A percentile compares a stretch with the other conserved stretches of the same genome.
phyloP scores from a whole-genome alignment of 2,329 filamentous ascomycete genomes.

The Talaromyces sp. region DNA sequence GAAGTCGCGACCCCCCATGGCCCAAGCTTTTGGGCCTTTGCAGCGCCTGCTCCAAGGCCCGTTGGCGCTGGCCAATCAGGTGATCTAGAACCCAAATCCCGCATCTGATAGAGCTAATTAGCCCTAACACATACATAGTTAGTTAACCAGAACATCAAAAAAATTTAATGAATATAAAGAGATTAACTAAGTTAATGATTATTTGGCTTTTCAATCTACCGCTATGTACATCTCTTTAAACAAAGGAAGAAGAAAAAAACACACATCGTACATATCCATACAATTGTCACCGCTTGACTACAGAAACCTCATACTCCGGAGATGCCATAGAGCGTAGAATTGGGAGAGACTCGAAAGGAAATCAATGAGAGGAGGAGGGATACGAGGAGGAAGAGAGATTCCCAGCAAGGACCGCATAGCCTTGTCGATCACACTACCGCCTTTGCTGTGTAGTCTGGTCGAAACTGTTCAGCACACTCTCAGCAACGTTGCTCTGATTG shows the following conservation, averaged over 20 bases:
- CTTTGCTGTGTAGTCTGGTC: constrained; percentile 37
- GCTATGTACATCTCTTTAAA: constrained; percentile 3
- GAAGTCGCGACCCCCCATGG: constrained; percentile 37
- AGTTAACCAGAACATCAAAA: background rate
- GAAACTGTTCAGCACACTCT: constrained; percentile 47
- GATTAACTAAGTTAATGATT: background rate
- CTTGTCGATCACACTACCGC: constrained; percentile 16
- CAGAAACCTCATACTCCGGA: constrained; percentile 1
- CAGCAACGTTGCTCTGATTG: constrained; percentile 38
- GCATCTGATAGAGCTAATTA: background rate
- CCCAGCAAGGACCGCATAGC: background rate
- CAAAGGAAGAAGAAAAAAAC: background rate
- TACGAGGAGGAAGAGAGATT: background rate
- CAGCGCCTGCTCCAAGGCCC: background rate
- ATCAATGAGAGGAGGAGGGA: background rate
- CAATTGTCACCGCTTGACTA: background rate
- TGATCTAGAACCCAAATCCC: background rate
- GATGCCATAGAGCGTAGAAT: background rate
- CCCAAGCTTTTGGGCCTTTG: constrained; percentile 27
- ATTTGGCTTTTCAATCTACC: background rate
- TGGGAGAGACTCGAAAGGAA: background rate
- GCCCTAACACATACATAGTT: background rate
- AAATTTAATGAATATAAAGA: background rate
- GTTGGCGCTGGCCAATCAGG: background rate
- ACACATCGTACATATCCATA: constrained; percentile 3